Evolutionary conservation across 257 asterid genomes (phyloP).

Genomic region (Dorcoceras hygrometricum): DNA sequence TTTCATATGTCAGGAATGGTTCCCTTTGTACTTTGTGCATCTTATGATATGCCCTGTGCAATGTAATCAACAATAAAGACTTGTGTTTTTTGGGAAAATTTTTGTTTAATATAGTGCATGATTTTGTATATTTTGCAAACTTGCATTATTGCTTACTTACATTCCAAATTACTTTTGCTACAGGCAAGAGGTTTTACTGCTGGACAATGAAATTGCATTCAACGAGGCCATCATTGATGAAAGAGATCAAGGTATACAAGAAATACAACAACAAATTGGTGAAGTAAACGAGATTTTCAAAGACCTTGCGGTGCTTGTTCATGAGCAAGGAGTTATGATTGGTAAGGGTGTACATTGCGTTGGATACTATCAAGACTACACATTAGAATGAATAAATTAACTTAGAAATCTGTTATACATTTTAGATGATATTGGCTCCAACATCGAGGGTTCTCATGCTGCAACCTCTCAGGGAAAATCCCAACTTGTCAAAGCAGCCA

Average conservation of each 20-base stretch:
- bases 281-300: slow-evolving; percentile 57
- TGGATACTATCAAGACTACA: background rate
- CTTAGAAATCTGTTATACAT: slow-evolving; percentile 13
- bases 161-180: background rate
- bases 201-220: slow-evolving; percentile 43
- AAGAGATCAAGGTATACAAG: slow-evolving; percentile 55
- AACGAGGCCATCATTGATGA: slow-evolving; percentile 60
- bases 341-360: slow-evolving; percentile 32
- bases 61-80: too few relatives aligned
- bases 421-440: slow-evolving; percentile 46
- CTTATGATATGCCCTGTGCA: too few relatives aligned
- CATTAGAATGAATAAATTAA: background rate
- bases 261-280: slow-evolving; percentile 50
- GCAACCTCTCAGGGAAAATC: slow-evolving; percentile 45
- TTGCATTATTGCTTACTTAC: too few relatives aligned
- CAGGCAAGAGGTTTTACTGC: background rate
- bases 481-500: slow-evolving; percentile 50
- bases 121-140: too few relatives aligned
- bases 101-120: too few relatives aligned
- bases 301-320: slow-evolving; percentile 53
- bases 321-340: slow-evolving; percentile 53
- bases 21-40: too few relatives aligned
- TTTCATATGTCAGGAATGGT: too few relatives aligned
- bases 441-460: slow-evolving; percentile 43
- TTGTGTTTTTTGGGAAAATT: too few relatives aligned